These are phyloP conservation scores for Lineolata rhizophorae DNA, from an alignment of 495 filamentous ascomycete species.

Conservation along the genomic window DNA sequence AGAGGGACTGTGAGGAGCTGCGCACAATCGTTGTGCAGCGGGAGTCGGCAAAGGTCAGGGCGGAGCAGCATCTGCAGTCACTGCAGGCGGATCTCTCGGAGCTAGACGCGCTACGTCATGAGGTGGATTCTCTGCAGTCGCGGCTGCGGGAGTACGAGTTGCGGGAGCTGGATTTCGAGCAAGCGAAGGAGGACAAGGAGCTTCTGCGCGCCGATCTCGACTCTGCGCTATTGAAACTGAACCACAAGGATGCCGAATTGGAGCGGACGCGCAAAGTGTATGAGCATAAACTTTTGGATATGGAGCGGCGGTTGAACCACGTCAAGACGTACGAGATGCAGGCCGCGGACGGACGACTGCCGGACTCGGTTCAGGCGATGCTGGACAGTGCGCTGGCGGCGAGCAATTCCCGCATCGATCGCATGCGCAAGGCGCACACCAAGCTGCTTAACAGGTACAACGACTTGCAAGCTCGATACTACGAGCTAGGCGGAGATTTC, in stretches of 20 bases:
- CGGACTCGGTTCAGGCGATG: constrained; percentile 21
- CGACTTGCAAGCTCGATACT: constrained; percentile 13
- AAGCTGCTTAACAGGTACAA: constrained; percentile 18
- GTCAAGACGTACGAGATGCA: background rate
- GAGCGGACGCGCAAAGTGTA: constrained; percentile 22
- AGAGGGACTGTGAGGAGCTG: constrained; percentile 30
- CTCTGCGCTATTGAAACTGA: constrained; percentile 26
- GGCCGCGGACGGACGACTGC: constrained; percentile 6
- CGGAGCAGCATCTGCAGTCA: constrained; percentile 35
- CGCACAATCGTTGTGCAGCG: constrained; percentile 34
- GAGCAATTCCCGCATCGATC: constrained; percentile 20
- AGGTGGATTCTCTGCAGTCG: constrained; percentile 33
- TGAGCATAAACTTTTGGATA: constrained; percentile 23
- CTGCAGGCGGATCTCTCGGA: constrained; percentile 35
- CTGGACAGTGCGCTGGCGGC: constrained; percentile 25
- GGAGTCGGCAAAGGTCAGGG: constrained; percentile 34
- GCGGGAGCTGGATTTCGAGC: constrained; percentile 29
- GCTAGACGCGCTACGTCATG: constrained; percentile 30
- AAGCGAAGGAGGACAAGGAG: constrained; percentile 27
- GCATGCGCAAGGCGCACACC: constrained; percentile 24
- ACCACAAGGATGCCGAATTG: constrained; percentile 28
- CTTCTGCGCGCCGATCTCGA: constrained; percentile 28
- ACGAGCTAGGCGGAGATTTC: constrained; percentile 7
- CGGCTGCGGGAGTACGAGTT: constrained; percentile 35
- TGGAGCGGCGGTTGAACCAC: constrained; percentile 19